phyloP scores from a whole-genome alignment of 306 rosid genomes.

The Potentilla sterilis region DNA sequence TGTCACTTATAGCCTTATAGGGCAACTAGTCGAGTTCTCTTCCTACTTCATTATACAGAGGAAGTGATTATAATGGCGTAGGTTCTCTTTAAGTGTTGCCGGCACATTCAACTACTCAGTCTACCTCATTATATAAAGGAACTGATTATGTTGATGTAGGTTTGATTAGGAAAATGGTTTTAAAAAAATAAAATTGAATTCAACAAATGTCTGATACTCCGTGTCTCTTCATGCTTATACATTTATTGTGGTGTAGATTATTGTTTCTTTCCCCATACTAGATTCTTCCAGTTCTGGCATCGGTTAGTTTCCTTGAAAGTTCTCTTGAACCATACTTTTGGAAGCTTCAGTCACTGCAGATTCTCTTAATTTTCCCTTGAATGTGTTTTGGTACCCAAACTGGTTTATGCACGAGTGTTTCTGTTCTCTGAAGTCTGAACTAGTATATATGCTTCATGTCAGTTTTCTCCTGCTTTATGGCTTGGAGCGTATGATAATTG shows the following conservation, averaged over 20 bases:
- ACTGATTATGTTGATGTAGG: slow-evolving; percentile 15
- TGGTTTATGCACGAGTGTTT: neutral
- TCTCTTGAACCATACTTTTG: neutral
- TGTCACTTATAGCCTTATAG: neutral
- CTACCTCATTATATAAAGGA: neutral
- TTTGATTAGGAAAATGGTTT: neutral
- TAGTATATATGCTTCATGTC: neutral
- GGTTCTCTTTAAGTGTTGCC: slow-evolving; percentile 14
- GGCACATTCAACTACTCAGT: neutral
- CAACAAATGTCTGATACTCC: slow-evolving; percentile 17
- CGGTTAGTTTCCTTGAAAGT: neutral
- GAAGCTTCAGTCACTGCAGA: slow-evolving; percentile 4
- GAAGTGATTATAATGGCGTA: slow-evolving; percentile 13
- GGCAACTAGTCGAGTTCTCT: neutral
- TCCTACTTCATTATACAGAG: neutral
- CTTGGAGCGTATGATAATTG: neutral
- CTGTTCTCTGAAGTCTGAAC: neutral
- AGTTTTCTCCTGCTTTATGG: neutral
- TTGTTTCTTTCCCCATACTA: neutral
- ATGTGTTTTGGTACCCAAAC: slow-evolving; percentile 5
- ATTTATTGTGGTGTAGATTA: slow-evolving; percentile 8
- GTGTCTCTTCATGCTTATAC: slow-evolving; percentile 12
- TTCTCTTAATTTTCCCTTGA: neutral
- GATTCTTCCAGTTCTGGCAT: slow-evolving; percentile 4
- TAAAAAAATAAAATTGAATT: neutral